phyloP scores from a whole-genome alignment of 805 yeast genomes.

The Lipomyces oligophaga region DNA sequence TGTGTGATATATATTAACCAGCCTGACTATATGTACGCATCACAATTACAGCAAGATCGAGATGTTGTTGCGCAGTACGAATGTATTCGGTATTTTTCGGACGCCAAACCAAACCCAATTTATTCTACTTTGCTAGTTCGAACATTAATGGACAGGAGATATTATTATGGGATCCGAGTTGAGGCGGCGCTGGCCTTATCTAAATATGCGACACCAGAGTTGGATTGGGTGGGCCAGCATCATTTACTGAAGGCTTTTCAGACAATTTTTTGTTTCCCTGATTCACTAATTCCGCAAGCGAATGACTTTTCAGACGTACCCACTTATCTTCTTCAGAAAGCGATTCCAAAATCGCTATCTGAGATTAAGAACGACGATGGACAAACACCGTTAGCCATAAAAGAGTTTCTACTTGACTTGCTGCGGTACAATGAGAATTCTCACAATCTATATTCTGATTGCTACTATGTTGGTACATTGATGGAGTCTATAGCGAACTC shows the following conservation, averaged over 20 bases:
- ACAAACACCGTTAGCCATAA: conserved; percentile 56
- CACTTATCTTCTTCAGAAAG: conserved; percentile 63
- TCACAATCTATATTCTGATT: conserved; percentile 70
- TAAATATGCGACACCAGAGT: conserved; percentile 55
- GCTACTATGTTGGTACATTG: conserved; percentile 58
- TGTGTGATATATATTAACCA: conserved; percentile 75
- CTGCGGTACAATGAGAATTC: conserved; percentile 82
- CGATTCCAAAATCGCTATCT: conserved; percentile 61
- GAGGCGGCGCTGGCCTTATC: conserved; percentile 84
- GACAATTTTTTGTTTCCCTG: conserved; percentile 66
- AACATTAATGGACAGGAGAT: conserved; percentile 77
- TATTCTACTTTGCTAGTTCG: conserved; percentile 75
- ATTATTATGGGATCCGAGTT: conserved; percentile 81
- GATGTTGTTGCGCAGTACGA: conserved; percentile 95
- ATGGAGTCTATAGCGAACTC: conserved; percentile 52
- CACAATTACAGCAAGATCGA: conserved; percentile 89
- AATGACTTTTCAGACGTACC: conserved; percentile 77
- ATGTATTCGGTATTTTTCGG: conserved; percentile 70
- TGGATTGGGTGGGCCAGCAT: conserved; percentile 65
- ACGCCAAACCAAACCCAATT: conserved; percentile 53
- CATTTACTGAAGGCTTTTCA: conserved; percentile 71
- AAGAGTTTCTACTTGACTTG: conserved; percentile 61
- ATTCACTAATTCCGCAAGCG: conserved; percentile 63
- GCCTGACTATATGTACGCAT: conserved; percentile 91
- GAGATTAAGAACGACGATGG: conserved; percentile 55